Evolutionary conservation across 169 alveolate genomes (phyloP).

Genomic region (Besnoitia besnoiti): DNA sequence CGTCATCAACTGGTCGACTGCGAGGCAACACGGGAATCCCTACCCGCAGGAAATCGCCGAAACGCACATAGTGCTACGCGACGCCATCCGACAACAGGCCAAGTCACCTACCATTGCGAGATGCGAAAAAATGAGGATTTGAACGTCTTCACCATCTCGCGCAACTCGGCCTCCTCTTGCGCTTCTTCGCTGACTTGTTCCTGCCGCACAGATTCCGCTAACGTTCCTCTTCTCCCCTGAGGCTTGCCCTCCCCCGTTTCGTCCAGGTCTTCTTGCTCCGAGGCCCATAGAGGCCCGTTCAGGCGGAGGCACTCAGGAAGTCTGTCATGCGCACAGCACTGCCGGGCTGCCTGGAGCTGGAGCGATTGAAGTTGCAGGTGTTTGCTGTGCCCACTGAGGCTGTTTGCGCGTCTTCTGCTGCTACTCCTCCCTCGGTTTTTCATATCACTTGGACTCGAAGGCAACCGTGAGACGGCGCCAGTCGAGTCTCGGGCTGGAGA

Average conservation of each 20-base stretch:
- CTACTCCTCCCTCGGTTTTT: conserved; percentile 1
- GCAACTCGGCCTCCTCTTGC: conserved; percentile 5
- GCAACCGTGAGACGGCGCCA: neutral
- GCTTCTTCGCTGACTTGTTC: neutral
- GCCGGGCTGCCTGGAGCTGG: neutral
- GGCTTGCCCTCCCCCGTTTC: neutral
- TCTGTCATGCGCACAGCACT: neutral
- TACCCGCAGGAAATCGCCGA: no score
- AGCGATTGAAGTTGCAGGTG: neutral
- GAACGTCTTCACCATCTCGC: conserved; percentile 41
- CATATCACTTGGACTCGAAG: neutral
- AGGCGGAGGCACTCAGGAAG: neutral
- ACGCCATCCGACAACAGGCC: no score
- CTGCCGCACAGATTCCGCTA: no score
- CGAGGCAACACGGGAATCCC: no score
- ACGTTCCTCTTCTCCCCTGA: neutral
- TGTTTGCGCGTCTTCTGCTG: neutral
- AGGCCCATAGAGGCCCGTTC: neutral
- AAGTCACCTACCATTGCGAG: conserved; percentile 63
- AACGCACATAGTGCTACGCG: no score
- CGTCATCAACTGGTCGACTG: no score
- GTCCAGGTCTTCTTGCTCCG: conserved; percentile 24
- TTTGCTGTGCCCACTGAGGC: neutral
- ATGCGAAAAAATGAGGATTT: conserved; percentile 48
- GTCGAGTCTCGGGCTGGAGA: neutral